Evolutionary conservation across 106 monocot genomes (phyloP).

Genomic region (Dioscorea zingiberensis): DNA sequence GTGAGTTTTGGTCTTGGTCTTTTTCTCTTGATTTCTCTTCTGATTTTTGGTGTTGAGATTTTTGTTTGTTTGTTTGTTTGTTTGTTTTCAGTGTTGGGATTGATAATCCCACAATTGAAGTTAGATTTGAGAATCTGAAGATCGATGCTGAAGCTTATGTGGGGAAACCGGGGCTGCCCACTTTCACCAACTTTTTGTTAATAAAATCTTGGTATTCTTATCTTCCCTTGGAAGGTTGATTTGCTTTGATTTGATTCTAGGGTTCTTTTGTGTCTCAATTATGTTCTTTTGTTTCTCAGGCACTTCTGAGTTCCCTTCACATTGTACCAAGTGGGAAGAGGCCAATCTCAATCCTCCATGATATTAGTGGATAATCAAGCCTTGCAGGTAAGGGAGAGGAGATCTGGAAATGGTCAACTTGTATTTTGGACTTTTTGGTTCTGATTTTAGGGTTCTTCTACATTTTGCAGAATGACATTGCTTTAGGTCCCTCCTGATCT

Average conservation of each 20-base stretch:
- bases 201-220: slow-evolving; percentile 38
- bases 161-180: slow-evolving; percentile 41
- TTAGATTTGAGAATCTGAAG: slow-evolving; percentile 54
- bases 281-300: slow-evolving; percentile 12
- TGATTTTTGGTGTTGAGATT: not conserved
- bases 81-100: slow-evolving; percentile 54
- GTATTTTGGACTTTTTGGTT: not conserved
- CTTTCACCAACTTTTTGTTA: slow-evolving; percentile 52
- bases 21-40: not conserved
- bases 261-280: too few relatives aligned
- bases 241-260: too few relatives aligned
- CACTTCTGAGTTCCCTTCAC: slow-evolving; percentile 12
- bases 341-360: slow-evolving; percentile 13
- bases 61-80: not conserved
- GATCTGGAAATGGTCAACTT: not conserved
- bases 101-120: slow-evolving; percentile 74
- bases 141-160: slow-evolving; percentile 58
- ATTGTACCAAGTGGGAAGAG: slow-evolving; percentile 20
- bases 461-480: slow-evolving; percentile 15
- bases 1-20: slow-evolving; percentile 1
- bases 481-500: slow-evolving; percentile 10
- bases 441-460: not conserved
- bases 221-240: too few relatives aligned
- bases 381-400: slow-evolving; percentile 19
- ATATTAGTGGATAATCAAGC: slow-evolving; percentile 27